Conservation (phyloP, 1,284 basidiomycete genomes). For the Stereum hirsutum region DNA sequence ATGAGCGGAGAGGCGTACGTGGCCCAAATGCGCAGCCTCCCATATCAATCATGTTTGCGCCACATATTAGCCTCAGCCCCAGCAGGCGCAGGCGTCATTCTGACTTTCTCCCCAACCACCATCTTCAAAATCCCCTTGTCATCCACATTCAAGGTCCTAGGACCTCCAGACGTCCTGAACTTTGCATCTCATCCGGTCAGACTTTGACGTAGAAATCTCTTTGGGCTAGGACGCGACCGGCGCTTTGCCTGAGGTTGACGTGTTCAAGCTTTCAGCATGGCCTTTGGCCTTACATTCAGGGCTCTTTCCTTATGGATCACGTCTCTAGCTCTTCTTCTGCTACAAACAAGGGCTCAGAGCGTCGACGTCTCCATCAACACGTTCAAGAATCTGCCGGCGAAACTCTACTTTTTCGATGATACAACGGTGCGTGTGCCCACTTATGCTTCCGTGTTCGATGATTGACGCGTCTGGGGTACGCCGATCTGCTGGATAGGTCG, state of each 20-base stretch:
- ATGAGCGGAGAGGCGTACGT: too few species aligned
- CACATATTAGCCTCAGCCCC: too few species aligned
- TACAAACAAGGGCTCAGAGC: constrained; percentile 25
- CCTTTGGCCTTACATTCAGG: constrained; percentile 3
- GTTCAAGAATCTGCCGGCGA: constrained; percentile 72
- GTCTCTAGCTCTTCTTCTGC: constrained; percentile 17
- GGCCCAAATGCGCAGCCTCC: too few species aligned
- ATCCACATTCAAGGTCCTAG: background rate
- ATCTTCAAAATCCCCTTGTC: too few species aligned
- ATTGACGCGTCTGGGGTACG: background rate
- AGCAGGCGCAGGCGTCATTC: too few species aligned
- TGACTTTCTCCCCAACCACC: too few species aligned
- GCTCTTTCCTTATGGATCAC: constrained; percentile 9
- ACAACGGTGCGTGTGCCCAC: constrained; percentile 46
- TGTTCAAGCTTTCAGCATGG: constrained; percentile 4
- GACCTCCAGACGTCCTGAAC: background rate
- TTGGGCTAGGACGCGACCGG: too few species aligned
- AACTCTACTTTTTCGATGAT: constrained; percentile 91
- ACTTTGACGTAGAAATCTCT: too few species aligned
- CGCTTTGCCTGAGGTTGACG: constrained; percentile 6
- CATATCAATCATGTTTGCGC: too few species aligned
- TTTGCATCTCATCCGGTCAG: background rate
- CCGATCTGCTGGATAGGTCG: constrained; percentile 59
- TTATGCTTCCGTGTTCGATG: constrained; percentile 1
- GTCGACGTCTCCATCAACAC: constrained; percentile 33